Percentiles rank a stretch among this genome's conserved stretches.
phyloP scores from a whole-genome alignment of 805 yeast species.

The Huiozyma naganishii region DNA sequence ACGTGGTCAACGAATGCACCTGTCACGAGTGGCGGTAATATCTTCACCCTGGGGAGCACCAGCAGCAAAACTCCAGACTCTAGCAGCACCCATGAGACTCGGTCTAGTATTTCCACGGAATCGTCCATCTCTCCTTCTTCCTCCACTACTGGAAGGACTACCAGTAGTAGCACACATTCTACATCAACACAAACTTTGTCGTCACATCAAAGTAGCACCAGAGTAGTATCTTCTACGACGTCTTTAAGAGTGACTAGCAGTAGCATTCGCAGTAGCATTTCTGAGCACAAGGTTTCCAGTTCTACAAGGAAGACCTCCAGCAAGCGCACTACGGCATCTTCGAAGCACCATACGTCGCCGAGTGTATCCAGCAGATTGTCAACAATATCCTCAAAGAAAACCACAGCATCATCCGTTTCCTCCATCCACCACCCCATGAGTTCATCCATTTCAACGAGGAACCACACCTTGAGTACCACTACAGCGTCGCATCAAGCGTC shows the following conservation, averaged over 20 bases:
- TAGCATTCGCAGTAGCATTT: no score
- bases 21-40: slow-evolving; percentile 22
- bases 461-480: no score
- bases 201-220: background rate
- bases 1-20: slow-evolving; percentile 30
- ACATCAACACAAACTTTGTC: background rate
- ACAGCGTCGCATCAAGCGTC: no score
- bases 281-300: background rate
- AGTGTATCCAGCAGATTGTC: no score
- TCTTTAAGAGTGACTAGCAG: no score
- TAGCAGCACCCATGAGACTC: background rate
- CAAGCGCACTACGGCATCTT: background rate
- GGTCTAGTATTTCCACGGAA: background rate
- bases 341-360: background rate
- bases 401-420: no score
- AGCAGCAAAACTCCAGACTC: slow-evolving; percentile 10
- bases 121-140: background rate
- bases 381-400: no score
- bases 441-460: no score
- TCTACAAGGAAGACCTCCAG: background rate
- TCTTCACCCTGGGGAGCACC: slow-evolving; percentile 11
- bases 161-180: background rate
- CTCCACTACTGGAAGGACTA: background rate
- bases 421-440: no score
- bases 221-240: background rate